phyloP scores from a whole-genome alignment of 1,284 basidiomycete species.

The Sporisorium graminicola region DNA sequence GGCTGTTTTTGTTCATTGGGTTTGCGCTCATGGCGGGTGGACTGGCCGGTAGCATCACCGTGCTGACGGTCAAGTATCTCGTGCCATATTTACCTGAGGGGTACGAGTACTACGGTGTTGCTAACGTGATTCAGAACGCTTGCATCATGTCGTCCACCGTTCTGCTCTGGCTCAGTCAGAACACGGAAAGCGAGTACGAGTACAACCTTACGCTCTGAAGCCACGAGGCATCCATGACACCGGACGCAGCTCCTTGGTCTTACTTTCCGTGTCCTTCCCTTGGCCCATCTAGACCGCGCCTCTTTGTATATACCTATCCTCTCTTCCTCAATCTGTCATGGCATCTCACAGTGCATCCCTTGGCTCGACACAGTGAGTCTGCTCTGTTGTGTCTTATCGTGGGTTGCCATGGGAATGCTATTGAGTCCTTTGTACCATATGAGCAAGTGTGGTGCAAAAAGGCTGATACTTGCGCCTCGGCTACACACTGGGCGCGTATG shows the following conservation, averaged over 20 bases:
- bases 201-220: conserved; percentile 82
- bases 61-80: conserved; percentile 92
- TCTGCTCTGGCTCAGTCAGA: conserved; percentile 88
- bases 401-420: no score
- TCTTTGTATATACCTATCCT: not conserved
- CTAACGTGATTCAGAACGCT: conserved; percentile 91
- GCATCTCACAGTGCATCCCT: not conserved
- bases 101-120: conserved; percentile 90
- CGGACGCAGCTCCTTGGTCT: no score
- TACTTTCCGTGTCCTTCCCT: not conserved
- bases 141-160: conserved; percentile 90
- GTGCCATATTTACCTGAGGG: conserved; percentile 80
- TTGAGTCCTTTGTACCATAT: not conserved
- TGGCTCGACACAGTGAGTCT: not conserved
- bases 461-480: no score
- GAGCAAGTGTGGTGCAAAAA: no score
- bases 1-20: conserved; percentile 90
- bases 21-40: conserved; percentile 98
- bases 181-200: conserved; percentile 83
- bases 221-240: no score
- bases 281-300: no score
- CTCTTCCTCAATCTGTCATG: not conserved
- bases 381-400: not conserved
- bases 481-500: not conserved
- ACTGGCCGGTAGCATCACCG: conserved; percentile 88